A percentile compares a stretch with the other conserved stretches of the same genome.
These are phyloP conservation scores for Caryocar brasiliense DNA, from an alignment of 441 rosid genomes.

Conservation along the genomic window DNA sequence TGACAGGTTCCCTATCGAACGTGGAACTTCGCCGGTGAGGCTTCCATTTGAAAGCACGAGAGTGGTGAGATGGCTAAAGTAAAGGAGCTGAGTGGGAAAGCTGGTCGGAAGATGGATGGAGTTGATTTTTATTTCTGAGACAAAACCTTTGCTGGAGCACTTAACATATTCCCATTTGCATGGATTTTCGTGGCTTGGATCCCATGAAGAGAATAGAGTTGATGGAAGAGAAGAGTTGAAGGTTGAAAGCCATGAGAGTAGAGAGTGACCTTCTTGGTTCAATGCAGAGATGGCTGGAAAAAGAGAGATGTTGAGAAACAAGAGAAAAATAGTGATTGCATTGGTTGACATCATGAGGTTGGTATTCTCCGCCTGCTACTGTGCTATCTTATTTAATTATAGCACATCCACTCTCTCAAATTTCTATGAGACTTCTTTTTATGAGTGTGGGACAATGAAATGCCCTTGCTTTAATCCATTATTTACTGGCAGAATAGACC, in stretches of 20 bases:
- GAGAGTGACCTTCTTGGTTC: conserved; percentile 60
- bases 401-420: conserved; percentile 8
- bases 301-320: conserved; percentile 34
- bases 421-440: conserved; percentile 6
- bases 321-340: conserved; percentile 31
- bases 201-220: conserved; percentile 56
- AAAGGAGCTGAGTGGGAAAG: conserved; percentile 44
- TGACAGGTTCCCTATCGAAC: conserved; percentile 40
- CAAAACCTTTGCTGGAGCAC: conserved; percentile 38
- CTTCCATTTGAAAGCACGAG: conserved; percentile 46
- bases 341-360: conserved; percentile 41
- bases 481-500: conserved; percentile 14
- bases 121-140: conserved; percentile 34
- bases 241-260: conserved; percentile 64
- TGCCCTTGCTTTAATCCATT: conserved; percentile 15
- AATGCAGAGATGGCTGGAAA: conserved; percentile 36
- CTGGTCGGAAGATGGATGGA: conserved; percentile 29
- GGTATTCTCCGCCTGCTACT: conserved; percentile 20
- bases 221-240: conserved; percentile 42
- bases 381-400: conserved; percentile 26
- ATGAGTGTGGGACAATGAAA: conserved; percentile 9
- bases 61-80: conserved; percentile 32
- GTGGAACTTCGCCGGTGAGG: conserved; percentile 48
- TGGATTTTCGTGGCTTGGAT: conserved; percentile 42
- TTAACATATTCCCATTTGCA: conserved; percentile 52